phyloP scores from a whole-genome alignment of 2,329 filamentous ascomycete genomes.

The Colletotrichum euphorbiae region DNA sequence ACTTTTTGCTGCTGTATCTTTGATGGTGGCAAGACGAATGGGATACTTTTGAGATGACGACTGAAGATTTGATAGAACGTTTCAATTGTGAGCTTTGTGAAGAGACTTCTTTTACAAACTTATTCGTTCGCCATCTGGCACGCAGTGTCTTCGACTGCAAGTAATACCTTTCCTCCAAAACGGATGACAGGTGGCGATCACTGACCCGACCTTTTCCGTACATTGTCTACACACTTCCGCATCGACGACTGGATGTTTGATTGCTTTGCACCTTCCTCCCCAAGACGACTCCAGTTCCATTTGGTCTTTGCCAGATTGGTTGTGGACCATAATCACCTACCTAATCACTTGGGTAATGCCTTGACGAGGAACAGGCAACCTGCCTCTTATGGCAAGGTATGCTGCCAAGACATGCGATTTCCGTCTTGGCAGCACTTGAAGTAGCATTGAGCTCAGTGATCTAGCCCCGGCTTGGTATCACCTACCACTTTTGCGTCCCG shows the following conservation, averaged over 20 bases:
- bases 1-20: slow-evolving; percentile 59
- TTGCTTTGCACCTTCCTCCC: too few species aligned
- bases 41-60: slow-evolving; percentile 4
- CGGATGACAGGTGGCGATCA: too few species aligned
- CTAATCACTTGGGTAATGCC: background rate
- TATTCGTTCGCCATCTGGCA: too few species aligned
- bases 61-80: background rate
- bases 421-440: slow-evolving; percentile 24
- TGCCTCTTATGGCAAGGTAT: slow-evolving; percentile 19
- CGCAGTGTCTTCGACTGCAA: too few species aligned
- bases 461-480: slow-evolving; percentile 18
- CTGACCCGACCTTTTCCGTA: too few species aligned
- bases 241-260: too few species aligned
- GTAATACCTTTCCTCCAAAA: too few species aligned
- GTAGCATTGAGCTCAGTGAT: background rate
- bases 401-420: slow-evolving; percentile 21
- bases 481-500: slow-evolving; percentile 9
- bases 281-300: background rate
- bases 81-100: background rate
- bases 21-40: slow-evolving; percentile 44
- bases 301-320: too few species aligned
- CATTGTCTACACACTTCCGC: too few species aligned
- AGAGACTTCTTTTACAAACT: too few species aligned
- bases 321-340: background rate
- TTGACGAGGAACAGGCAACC: slow-evolving; percentile 1